Percentiles rank a stretch among this genome's conserved stretches.
Conservation (phyloP, 2,329 filamentous ascomycete genomes). For the Neonectria punicea region DNA sequence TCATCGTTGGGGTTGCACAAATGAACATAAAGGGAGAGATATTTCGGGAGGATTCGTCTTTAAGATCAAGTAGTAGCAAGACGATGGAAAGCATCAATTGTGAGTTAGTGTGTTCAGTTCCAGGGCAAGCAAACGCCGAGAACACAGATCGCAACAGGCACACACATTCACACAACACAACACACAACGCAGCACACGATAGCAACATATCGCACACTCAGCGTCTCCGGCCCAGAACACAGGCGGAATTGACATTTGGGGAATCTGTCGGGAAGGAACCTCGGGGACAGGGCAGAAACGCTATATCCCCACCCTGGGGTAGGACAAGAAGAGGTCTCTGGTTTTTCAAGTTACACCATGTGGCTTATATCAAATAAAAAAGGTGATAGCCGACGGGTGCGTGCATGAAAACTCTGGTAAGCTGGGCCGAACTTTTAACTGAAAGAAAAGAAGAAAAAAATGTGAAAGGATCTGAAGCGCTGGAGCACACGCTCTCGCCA, state of each 20-base stretch:
- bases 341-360: neutral
- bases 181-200: neutral
- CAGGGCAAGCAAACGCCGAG: neutral
- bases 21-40: neutral
- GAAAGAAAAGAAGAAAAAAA: too few species aligned
- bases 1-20: neutral
- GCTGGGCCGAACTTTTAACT: neutral
- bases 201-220: neutral
- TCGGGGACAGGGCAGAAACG: constrained; percentile 3
- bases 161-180: neutral
- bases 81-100: neutral
- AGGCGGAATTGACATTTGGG: constrained; percentile 7
- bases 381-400: neutral
- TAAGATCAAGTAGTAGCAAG: neutral
- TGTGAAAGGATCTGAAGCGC: neutral
- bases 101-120: neutral
- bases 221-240: neutral
- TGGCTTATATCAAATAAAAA: neutral
- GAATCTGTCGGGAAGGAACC: constrained; percentile 32
- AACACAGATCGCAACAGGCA: neutral
- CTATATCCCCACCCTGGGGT: neutral
- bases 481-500: neutral
- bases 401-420: neutral
- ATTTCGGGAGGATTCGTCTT: neutral
- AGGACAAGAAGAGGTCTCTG: constrained; percentile 16